A percentile compares a stretch with the other conserved stretches of the same genome.
These are phyloP conservation scores for Populus hybrid DNA, from an alignment of 441 rosid species.

Conservation along the genomic window DNA sequence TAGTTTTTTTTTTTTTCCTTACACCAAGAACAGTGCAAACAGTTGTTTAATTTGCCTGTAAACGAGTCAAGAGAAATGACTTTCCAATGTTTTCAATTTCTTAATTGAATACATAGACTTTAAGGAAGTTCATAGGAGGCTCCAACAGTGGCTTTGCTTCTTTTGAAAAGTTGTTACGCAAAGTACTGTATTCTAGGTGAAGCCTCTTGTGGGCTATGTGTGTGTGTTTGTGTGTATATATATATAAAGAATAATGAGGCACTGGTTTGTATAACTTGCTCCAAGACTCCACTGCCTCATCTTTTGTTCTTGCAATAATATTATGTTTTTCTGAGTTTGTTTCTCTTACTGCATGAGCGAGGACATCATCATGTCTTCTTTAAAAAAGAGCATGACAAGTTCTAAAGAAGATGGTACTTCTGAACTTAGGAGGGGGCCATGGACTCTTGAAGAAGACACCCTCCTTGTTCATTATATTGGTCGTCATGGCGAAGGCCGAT, in stretches of 20 bases:
- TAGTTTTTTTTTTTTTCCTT: no score
- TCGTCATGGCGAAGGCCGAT: constrained; percentile 58
- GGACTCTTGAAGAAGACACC: constrained; percentile 72
- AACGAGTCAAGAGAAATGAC: background rate
- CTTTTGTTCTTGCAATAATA: no score
- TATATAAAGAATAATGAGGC: background rate
- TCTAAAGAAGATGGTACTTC: constrained; percentile 22
- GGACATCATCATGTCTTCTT: constrained; percentile 21
- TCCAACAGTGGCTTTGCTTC: constrained; percentile 11
- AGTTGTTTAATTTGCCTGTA: background rate
- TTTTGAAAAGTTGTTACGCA: constrained; percentile 26
- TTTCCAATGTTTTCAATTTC: background rate
- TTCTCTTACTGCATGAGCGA: constrained; percentile 6
- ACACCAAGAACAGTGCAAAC: background rate
- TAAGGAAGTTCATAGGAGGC: constrained; percentile 27
- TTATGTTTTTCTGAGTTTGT: no score
- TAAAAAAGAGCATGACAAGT: constrained; percentile 12
- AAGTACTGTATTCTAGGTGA: constrained; percentile 20
- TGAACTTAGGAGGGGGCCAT: constrained; percentile 61
- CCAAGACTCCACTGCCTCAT: no score
- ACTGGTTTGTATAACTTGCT: background rate
- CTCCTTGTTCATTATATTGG: constrained; percentile 47
- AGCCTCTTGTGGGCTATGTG: background rate
- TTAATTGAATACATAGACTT: background rate
- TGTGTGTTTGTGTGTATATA: background rate